Base-by-base conservation (phyloP, 208 protist genomes). In the Trypanosoma lewisi region DNA sequence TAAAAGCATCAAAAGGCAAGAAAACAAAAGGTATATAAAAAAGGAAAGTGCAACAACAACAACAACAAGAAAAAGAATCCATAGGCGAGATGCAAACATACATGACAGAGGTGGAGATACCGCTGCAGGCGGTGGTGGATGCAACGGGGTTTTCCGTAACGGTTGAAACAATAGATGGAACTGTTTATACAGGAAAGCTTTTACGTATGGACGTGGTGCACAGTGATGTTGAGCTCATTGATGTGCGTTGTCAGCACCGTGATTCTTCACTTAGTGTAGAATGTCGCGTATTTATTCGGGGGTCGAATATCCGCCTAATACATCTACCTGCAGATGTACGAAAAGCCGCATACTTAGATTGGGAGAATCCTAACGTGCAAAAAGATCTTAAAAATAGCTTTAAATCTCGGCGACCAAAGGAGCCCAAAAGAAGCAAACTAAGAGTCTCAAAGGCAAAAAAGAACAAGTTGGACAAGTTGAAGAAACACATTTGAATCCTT, bases 221-320 rank as follows among this genome's bases (percentile, higher is more conserved):
- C 33, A 83, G 86, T 2, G 88, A 93, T 64, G 56, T 88, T 44
- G 83, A 89, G 53, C 61, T 93, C 2, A 67, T 34, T 16, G 76
- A 89, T 50, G 86, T 85, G 9, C 54, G 70, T 0, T 72, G 74
- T 50, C 80, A 81, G 48, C 66, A 71, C 4, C 73, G 69, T 56
- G 80, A 87, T 53, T 88, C 83, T 1, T 85, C 74, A 17, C 74
- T 77, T 39, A 68, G 72, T 41, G 74, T 93, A 39, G 60, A 70
- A 17, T 81, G 88, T 45, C 64, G 86, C 2, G 67, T 87, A 7
- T 61, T 78, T 17, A 47, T 93, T 8, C 74, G 72, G 1, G 83
- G 80, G 4, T 64, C 69, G 2, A 73, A 54, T 30, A 51, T 89
- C 31, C 57, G 83, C 8, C 37, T 93, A 14, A 67, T 93, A 44